Base-by-base conservation (phyloP, 106 monocot genomes). In the Dioscorea alata region DNA sequence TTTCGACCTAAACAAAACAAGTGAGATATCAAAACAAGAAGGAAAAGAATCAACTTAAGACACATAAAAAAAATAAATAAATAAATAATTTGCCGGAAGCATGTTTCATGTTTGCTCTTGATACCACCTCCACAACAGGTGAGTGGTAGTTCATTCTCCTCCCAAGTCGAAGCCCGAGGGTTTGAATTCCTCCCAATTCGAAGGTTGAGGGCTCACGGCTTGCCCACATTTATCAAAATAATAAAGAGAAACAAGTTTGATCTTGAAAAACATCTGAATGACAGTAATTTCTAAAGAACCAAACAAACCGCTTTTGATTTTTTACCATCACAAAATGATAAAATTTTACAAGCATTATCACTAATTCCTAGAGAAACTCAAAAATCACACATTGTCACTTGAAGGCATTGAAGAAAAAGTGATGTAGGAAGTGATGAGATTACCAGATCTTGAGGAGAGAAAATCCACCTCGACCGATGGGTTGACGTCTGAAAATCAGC, bases 401-500 rank as follows among this genome's bases (percentile, higher is more conserved):
- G 49, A 13, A 22, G 14, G 32, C 54, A 63, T 49, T 57, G 8
- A 53, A 33, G 23, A 18, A 18, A 48, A 24, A 12, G 28, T 8
- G 20, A 50, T 28, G 28, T 28, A 18, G 58, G 49, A 22, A 23
- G 18, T 23, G 18, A 34, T 49, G 33, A 42, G 34, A 58, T 83
- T 74, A 95, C 95, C 83, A 95, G 68, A 48, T 96, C 79, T 15
- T 82, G 81, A 10, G 74, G 77, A 7, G 84, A 68, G 24, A 92
- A 82, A 59, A 96, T 96, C 96, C 96, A 96, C 74, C 70, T 96
- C 15, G 69, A 64, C 1, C 89, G 88, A 58, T 96, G 96, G 13
- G 91, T 92, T 1, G 96, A 96, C 10, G 82, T 92, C 73, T 78
- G 88, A 80, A 89, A 96, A 84, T 96, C 96, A 51, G 86, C 86